Evolutionary conservation across 805 yeast genomes (phyloP), one percentile per base, ranked within the genome.

Genomic region (Yarrowia keelungensis): DNA sequence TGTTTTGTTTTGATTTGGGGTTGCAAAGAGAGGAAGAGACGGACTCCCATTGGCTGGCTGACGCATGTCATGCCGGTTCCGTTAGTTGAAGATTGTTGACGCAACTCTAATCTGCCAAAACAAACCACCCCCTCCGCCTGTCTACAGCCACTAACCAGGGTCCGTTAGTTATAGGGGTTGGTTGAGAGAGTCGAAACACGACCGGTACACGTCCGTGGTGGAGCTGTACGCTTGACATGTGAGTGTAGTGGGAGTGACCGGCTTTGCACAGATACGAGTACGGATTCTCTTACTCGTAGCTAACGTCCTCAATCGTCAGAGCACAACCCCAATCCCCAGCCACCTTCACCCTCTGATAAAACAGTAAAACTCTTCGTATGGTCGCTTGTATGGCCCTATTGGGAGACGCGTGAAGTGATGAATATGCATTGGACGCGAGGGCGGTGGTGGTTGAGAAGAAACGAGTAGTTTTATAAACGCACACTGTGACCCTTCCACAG

Each of bases 41-140:
- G 14, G 16, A 14, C 59, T 53, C 59, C 36, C 59, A 53, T 53
- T 53, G 59, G 59, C 16, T 39, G n/a, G 36, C 19, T 38, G n/a
- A 3, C 35, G 56, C 42, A 51, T 51, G 56, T 36, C 54, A 9
- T 50, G 22, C 54, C 54, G 54, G 42, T 16, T 36, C 11, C 43
- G 59, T 53, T 53, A 53, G 59, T 53, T 53, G 59, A 53, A 53
- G 59, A 53, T 53, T 53, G 59, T 53, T 53, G 59, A 53, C 32
- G 10, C 14, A 53, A 53, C 59, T 39, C 45, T 53, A 49, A 39
- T 53, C 7, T 11, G 16, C 7, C 45, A 39, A 53, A 38, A 53
- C 41, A 19, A n/a, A 19, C 35, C 59, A 19, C 46, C 56, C 16
- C 16, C 43, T 16, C 58, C 35, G 26, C 5, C 42, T 16, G 58